A percentile compares a stretch with the other conserved stretches of the same genome.
Evolutionary conservation across 2,329 filamentous ascomycete species (phyloP).

Genomic region (Aspergillus unguis): DNA sequence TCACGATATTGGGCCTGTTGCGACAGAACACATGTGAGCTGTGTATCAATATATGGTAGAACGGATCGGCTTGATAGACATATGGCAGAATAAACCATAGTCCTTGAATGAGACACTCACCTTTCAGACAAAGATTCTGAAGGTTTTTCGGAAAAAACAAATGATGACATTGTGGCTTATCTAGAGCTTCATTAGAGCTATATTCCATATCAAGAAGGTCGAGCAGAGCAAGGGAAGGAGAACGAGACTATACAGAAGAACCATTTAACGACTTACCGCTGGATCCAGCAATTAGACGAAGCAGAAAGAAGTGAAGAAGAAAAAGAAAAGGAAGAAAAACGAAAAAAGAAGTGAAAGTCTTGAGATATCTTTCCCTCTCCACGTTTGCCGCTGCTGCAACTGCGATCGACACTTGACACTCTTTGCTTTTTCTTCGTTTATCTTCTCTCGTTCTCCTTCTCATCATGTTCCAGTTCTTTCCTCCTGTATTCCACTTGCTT

Average conservation of each 20-base stretch:
- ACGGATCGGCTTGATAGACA: background rate
- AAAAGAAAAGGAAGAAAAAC: background rate
- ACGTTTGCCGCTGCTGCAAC: conserved; percentile 14
- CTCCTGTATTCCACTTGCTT: background rate
- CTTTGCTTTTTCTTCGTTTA: conserved; percentile 6
- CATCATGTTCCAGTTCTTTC: background rate
- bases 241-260: background rate
- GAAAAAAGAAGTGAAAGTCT: background rate
- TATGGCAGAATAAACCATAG: background rate
- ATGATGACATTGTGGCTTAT: conserved; percentile 26
- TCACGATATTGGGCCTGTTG: conserved; percentile 13
- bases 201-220: background rate
- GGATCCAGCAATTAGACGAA: background rate
- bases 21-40: no score
- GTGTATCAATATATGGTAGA: background rate
- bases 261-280: background rate
- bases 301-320: background rate
- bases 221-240: background rate
- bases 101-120: conserved; percentile 43
- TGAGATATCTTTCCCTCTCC: conserved; percentile 9
- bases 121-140: conserved; percentile 61
- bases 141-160: conserved; percentile 61
- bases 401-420: conserved; percentile 10
- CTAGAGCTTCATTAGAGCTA: conserved; percentile 4
- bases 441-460: background rate